phyloP scores from a whole-genome alignment of 208 protist genomes.

The Trypanosoma conorhini region DNA sequence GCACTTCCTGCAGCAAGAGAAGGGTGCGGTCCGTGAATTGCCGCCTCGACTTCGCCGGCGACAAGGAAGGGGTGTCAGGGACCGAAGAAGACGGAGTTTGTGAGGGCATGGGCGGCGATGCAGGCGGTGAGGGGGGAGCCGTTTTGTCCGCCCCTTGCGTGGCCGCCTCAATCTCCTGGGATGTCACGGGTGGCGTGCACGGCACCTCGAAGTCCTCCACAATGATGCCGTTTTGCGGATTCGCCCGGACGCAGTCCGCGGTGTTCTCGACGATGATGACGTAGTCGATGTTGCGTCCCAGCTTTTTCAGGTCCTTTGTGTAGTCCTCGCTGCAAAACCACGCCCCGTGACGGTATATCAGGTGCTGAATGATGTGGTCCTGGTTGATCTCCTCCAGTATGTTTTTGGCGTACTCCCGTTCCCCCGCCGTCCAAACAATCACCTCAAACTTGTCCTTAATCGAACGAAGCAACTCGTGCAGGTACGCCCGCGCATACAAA shows the following conservation, averaged over 20 bases:
- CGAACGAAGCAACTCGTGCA: conserved; percentile 69
- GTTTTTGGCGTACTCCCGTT: conserved; percentile 88
- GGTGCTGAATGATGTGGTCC: conserved; percentile 77
- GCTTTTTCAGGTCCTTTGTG: conserved; percentile 82
- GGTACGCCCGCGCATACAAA: conserved; percentile 79
- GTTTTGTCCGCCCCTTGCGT: background rate
- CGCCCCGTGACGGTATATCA: conserved; percentile 77
- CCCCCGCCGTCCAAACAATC: conserved; percentile 91
- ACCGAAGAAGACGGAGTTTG: background rate
- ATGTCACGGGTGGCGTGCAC: conserved; percentile 11
- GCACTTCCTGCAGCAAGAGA: conserved; percentile 72
- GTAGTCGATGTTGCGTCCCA: conserved; percentile 74
- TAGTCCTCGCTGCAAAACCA: conserved; percentile 83
- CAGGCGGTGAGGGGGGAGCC: background rate
- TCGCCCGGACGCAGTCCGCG: conserved; percentile 78
- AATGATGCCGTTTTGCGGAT: conserved; percentile 85
- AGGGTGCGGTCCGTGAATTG: conserved; percentile 70
- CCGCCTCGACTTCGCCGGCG: conserved; percentile 32
- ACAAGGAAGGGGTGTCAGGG: conserved; percentile 1
- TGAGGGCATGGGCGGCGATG: background rate
- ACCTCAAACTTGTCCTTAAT: conserved; percentile 87
- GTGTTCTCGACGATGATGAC: conserved; percentile 91
- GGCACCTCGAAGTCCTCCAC: conserved; percentile 85
- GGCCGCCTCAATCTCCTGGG: conserved; percentile 6
- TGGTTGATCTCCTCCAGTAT: conserved; percentile 88